A percentile compares a stretch with the other conserved stretches of the same genome.
These are phyloP conservation scores for Favolaschia claudopus DNA, from an alignment of 768 basidiomycete genomes.

Conservation along the genomic window DNA sequence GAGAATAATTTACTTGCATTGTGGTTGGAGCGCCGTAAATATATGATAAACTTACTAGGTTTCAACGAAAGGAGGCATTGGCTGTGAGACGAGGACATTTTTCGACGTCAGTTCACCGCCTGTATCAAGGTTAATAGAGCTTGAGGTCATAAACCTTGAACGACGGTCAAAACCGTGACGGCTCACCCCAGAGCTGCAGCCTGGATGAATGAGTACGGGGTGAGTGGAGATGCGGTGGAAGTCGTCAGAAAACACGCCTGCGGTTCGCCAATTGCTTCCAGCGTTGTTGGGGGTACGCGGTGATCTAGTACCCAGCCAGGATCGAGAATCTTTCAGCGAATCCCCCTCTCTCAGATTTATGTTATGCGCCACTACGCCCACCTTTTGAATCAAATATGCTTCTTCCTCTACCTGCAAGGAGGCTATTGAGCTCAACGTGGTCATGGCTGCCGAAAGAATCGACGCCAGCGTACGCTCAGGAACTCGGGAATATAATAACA, in stretches of 20 bases:
- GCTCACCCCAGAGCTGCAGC: constrained; percentile 80
- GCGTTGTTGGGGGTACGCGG: constrained; percentile 75
- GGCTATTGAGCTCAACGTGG: no score
- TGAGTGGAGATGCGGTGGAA: no score
- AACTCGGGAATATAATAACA: constrained; percentile 81
- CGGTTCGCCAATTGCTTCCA: constrained; percentile 82
- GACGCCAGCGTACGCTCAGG: constrained; percentile 51
- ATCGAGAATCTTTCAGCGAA: constrained; percentile 14
- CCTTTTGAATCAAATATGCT: constrained; percentile 77
- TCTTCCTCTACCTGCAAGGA: constrained; percentile 69
- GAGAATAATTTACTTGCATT: neutral
- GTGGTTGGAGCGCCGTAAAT: constrained; percentile 3
- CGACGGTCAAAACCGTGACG: no score
- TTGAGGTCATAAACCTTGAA: constrained; percentile 7
- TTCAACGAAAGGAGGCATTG: constrained; percentile 73
- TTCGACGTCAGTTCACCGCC: constrained; percentile 79
- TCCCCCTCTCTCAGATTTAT: neutral
- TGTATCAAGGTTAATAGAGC: constrained; percentile 31
- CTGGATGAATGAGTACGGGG: no score
- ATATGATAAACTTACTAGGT: constrained; percentile 72
- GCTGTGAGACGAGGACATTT: constrained; percentile 71
- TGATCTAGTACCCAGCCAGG: no score
- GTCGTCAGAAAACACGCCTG: constrained; percentile 64
- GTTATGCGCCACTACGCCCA: no score
- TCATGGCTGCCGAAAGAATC: neutral